phyloP scores from a whole-genome alignment of 2,329 filamentous ascomycete species.

The Penicillium psychrosexuale region DNA sequence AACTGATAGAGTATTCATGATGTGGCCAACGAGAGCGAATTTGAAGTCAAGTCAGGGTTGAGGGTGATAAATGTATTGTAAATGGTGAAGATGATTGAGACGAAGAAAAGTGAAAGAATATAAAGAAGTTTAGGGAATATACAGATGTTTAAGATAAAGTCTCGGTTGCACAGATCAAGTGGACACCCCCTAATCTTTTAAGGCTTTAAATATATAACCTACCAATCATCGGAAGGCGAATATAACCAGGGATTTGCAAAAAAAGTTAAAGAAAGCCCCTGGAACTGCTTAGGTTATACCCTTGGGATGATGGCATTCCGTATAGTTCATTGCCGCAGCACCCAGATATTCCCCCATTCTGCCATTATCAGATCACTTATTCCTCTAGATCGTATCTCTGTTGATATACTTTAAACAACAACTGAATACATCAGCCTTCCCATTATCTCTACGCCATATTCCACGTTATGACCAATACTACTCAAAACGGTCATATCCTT shows the following conservation, averaged over 20 bases:
- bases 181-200: background rate
- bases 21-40: background rate
- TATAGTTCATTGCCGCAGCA: constrained; percentile 9
- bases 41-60: background rate
- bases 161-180: background rate
- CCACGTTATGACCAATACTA: background rate
- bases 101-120: background rate
- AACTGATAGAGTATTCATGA: constrained; percentile 31
- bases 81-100: background rate
- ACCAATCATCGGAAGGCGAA: background rate
- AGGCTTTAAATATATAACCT: background rate
- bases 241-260: background rate
- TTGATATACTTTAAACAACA: constrained; percentile 22
- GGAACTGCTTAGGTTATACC: background rate
- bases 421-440: constrained; percentile 24
- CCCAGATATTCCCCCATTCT: background rate
- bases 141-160: background rate
- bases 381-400: background rate
- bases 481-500: constrained; percentile 14
- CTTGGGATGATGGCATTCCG: constrained; percentile 10
- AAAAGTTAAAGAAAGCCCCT: constrained; percentile 4
- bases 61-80: background rate
- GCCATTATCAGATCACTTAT: background rate
- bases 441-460: constrained; percentile 27
- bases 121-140: background rate